Evolutionary conservation across 805 yeast genomes (phyloP).

Genomic region (Wickerhamiella parazyma): DNA sequence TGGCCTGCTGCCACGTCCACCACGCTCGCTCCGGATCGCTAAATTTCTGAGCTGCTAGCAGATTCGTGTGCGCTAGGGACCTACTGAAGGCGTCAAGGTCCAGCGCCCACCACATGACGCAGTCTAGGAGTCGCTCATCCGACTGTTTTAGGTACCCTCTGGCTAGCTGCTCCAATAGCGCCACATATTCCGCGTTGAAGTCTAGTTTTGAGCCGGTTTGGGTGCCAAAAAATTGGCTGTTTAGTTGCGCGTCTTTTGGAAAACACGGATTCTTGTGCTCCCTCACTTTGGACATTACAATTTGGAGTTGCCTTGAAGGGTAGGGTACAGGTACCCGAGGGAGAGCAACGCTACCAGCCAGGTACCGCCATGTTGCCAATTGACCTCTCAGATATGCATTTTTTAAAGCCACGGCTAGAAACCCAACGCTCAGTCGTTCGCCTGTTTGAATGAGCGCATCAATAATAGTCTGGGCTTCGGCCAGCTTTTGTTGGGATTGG

Average conservation of each 20-base stretch:
- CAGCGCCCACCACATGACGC: constrained; percentile 9
- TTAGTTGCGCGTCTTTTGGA: neutral
- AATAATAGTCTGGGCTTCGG: constrained; percentile 1
- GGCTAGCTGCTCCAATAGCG: constrained; percentile 1
- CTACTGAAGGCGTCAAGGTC: neutral
- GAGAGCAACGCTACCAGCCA: neutral
- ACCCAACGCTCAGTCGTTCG: neutral
- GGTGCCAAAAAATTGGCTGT: neutral
- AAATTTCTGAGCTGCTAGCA: constrained; percentile 1
- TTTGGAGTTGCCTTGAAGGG: neutral
- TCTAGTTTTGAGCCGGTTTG: too few relatives aligned
- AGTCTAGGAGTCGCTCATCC: constrained; percentile 1
- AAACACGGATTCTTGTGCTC: neutral
- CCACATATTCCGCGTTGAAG: too few relatives aligned
- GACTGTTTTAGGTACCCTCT: constrained; percentile 3
- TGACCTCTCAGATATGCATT: neutral
- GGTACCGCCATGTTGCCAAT: neutral
- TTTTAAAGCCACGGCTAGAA: neutral
- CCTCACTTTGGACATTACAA: neutral
- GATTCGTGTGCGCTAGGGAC: neutral
- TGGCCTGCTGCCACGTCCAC: constrained; percentile 7
- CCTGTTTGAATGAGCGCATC: neutral
- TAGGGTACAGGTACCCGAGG: constrained; percentile 2
- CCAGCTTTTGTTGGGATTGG: neutral
- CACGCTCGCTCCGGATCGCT: constrained; percentile 4